Conservation (phyloP, 2,329 filamentous ascomycete species). For the Pseudonectria buxi region DNA sequence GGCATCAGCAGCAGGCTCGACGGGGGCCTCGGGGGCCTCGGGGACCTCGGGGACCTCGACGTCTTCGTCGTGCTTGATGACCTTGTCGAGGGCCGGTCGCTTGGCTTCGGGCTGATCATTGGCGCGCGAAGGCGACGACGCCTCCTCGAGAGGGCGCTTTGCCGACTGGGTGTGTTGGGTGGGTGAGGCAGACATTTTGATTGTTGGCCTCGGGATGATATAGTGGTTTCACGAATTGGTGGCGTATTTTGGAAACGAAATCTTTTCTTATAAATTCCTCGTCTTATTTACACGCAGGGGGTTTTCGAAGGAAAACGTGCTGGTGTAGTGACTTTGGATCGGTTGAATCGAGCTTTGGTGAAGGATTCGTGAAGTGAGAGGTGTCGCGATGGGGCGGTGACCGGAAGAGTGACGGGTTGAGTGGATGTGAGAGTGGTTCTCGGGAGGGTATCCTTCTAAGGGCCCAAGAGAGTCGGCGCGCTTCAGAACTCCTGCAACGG, state of each 20-base stretch:
- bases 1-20: slow-evolving; percentile 30
- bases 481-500: slow-evolving; percentile 27
- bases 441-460: slow-evolving; percentile 23
- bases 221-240: slow-evolving; percentile 18
- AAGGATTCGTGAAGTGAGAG: slow-evolving; percentile 34
- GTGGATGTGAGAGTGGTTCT: slow-evolving; percentile 20
- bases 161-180: slow-evolving; percentile 60
- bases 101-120: slow-evolving; percentile 96
- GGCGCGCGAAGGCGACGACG: slow-evolving; percentile 85
- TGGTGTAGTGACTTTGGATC: slow-evolving; percentile 60
- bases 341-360: slow-evolving; percentile 37
- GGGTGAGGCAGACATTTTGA: slow-evolving; percentile 68
- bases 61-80: slow-evolving; percentile 62
- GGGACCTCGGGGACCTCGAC: slow-evolving; percentile 34
- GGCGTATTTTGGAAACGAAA: slow-evolving; percentile 24
- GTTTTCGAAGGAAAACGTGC: slow-evolving; percentile 89
- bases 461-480: slow-evolving; percentile 17
- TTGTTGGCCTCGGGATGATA: slow-evolving; percentile 15
- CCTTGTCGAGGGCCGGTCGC: slow-evolving; percentile 90
- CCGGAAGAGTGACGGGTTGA: slow-evolving; percentile 24
- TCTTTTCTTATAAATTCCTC: slow-evolving; percentile 34
- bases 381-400: slow-evolving; percentile 28
- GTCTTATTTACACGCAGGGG: slow-evolving; percentile 76
- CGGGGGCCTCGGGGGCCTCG: slow-evolving; percentile 33
- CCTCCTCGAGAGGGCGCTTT: slow-evolving; percentile 95